Evolutionary conservation across 202 grass and related monocot species (phyloP), one percentile per base, ranked within the genome.

Genomic region (Saccharum hybrid): DNA sequence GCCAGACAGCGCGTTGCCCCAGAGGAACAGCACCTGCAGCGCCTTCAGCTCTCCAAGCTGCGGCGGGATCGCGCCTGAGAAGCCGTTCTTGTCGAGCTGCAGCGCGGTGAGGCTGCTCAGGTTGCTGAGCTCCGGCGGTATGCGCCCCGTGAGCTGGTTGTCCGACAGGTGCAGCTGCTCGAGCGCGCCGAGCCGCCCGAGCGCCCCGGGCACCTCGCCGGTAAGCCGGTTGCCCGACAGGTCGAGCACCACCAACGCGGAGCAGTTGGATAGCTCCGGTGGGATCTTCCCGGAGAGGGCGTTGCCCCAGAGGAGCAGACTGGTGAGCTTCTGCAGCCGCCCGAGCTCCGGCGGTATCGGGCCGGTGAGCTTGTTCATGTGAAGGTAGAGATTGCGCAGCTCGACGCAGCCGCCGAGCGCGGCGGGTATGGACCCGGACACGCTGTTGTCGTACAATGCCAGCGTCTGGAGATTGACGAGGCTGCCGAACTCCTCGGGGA

Each of bases 81-180:
- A 63, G 26, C 69, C 85, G 62, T 98, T 98, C 80, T 91, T 94
- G 79, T 98, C 92, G 48, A 98, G 86, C 75, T 94, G 92, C 39
- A 98, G 74, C 14, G 90, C 81, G 4, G 90, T 98, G 76, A 98
- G 87, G 80, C 90, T 98, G 71, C 90, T 93, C 82, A 93, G 89
- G 60, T 95, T 93, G 88, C 88, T 88, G 36, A 98, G 71, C 85
- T 88, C 84, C 63, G 56, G 39, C 11, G 95, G 95, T 2, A 98
- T 81, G 43, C 69, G 45, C 14, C 95, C 95, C 2, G 92, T 63
- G 57, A 98, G 87, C 82, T 84, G 79, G 83, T 98, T 98, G 73
- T 98, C 95, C 3, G 90, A 94, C 5, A 98, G 81, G 69, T 94
- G 95, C 18, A 98, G 87, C 83, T 93, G 90, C 76, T 98, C 92